Percentiles rank a stretch among this genome's conserved stretches.
Evolutionary conservation across 371 early-diverging fungal genomes (phyloP).

Genomic region (Apophysomyces sp.): DNA sequence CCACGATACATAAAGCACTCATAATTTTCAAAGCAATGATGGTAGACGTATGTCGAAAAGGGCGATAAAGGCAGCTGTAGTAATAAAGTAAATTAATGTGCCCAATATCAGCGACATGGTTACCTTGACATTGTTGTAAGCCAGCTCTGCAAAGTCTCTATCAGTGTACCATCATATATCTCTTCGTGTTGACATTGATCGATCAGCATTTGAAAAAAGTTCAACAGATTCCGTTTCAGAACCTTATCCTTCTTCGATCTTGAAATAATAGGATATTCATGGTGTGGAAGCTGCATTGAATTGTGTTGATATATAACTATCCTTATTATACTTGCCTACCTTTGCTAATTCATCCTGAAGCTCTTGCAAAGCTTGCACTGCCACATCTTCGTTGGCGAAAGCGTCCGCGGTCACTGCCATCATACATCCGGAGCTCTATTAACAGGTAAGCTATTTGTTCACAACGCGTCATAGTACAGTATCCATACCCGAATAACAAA

Average conservation of each 20-base stretch:
- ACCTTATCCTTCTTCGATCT: constrained; percentile 57
- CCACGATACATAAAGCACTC: constrained; percentile 62
- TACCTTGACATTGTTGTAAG: constrained; percentile 56
- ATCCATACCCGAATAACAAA: constrained; percentile 59
- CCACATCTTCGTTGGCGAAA: constrained; percentile 38
- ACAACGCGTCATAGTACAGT: background rate
- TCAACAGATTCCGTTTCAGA: constrained; percentile 54
- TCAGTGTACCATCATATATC: constrained; percentile 60
- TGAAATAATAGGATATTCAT: constrained; percentile 68
- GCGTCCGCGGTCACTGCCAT: constrained; percentile 37
- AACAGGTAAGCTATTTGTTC: background rate
- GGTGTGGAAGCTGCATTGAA: constrained; percentile 40
- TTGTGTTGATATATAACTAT: background rate
- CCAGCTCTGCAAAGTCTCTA: constrained; percentile 56
- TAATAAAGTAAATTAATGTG: background rate
- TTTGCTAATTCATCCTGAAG: constrained; percentile 43
- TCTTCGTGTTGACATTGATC: constrained; percentile 59
- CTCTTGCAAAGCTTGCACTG: constrained; percentile 38
- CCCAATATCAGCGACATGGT: background rate
- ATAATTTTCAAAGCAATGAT: constrained; percentile 62
- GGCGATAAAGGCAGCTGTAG: constrained; percentile 72
- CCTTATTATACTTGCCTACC: constrained; percentile 12
- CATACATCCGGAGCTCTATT: constrained; percentile 44
- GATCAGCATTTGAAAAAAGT: constrained; percentile 62
- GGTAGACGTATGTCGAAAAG: constrained; percentile 90